Evolutionary conservation across 495 filamentous ascomycete genomes (phyloP).

Genomic region (Penicillium roqueforti): DNA sequence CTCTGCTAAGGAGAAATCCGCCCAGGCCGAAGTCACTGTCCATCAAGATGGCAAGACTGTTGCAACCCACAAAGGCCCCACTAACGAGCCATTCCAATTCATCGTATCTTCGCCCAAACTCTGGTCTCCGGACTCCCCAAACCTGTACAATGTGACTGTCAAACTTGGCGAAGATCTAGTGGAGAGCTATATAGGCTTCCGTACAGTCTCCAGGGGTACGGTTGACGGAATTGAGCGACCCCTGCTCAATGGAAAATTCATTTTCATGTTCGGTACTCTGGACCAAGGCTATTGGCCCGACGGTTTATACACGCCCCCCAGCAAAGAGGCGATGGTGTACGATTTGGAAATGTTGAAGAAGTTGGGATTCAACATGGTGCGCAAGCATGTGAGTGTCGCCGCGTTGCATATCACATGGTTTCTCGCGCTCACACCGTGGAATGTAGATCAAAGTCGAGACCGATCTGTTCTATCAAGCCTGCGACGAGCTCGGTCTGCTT

Average conservation of each 20-base stretch:
- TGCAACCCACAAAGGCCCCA: constrained; percentile 34
- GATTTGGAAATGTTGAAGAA: constrained; percentile 58
- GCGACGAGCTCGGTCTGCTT: constrained; percentile 58
- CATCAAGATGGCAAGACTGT: constrained; percentile 38
- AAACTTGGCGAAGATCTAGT: constrained; percentile 52
- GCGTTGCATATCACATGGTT: neutral
- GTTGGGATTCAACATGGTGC: constrained; percentile 62
- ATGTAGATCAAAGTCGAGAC: constrained; percentile 63
- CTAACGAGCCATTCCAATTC: constrained; percentile 50
- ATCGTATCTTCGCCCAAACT: constrained; percentile 46
- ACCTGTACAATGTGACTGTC: constrained; percentile 58
- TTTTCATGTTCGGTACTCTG: constrained; percentile 62
- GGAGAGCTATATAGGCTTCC: constrained; percentile 63
- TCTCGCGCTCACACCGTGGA: neutral
- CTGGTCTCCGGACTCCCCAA: constrained; percentile 59
- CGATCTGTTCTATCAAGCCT: constrained; percentile 60
- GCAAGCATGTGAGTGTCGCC: constrained; percentile 55
- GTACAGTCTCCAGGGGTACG: constrained; percentile 50
- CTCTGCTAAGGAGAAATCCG: constrained; percentile 20
- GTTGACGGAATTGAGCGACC: constrained; percentile 58
- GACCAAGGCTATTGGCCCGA: constrained; percentile 72
- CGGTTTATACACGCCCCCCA: constrained; percentile 58
- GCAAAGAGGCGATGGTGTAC: constrained; percentile 59
- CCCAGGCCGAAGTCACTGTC: constrained; percentile 41
- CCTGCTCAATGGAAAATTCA: constrained; percentile 59